Evolutionary conservation across 805 yeast species (phyloP).

Genomic region (Myxozyma sirexii): DNA sequence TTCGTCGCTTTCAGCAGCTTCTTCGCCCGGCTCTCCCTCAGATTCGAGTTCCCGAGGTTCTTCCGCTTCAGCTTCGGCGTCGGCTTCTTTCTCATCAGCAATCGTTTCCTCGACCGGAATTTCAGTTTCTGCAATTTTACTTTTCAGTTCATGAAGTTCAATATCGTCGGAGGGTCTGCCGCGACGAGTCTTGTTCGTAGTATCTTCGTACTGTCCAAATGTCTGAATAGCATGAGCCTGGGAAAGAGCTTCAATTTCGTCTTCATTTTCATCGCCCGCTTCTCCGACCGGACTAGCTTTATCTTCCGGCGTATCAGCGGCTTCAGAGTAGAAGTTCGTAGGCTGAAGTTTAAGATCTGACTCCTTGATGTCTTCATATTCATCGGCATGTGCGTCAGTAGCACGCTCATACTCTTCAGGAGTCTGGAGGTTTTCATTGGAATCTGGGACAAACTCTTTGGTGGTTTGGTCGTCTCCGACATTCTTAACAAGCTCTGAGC

Average conservation of each 20-base stretch:
- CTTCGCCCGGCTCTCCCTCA: background rate
- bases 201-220: slow-evolving; percentile 5
- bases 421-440: background rate
- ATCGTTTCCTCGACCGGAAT: background rate
- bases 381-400: slow-evolving; percentile 1
- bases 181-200: background rate
- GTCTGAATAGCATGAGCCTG: slow-evolving; percentile 6
- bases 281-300: background rate
- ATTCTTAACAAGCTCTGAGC: background rate
- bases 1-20: background rate
- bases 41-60: slow-evolving; percentile 3
- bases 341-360: background rate
- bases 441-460: background rate
- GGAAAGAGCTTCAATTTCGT: background rate
- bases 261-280: background rate
- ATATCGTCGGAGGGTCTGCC: background rate
- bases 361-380: slow-evolving; percentile 1
- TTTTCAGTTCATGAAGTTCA: slow-evolving; percentile 9
- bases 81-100: background rate
- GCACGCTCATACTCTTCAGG: slow-evolving; percentile 8
- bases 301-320: slow-evolving; percentile 1
- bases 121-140: background rate
- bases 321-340: slow-evolving; percentile 4
- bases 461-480: background rate
- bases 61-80: background rate